A percentile compares a stretch with the other conserved stretches of the same genome.
These are phyloP conservation scores for Pittosporum tobira DNA, from an alignment of 129 eudicot genomes.

Conservation along the genomic window DNA sequence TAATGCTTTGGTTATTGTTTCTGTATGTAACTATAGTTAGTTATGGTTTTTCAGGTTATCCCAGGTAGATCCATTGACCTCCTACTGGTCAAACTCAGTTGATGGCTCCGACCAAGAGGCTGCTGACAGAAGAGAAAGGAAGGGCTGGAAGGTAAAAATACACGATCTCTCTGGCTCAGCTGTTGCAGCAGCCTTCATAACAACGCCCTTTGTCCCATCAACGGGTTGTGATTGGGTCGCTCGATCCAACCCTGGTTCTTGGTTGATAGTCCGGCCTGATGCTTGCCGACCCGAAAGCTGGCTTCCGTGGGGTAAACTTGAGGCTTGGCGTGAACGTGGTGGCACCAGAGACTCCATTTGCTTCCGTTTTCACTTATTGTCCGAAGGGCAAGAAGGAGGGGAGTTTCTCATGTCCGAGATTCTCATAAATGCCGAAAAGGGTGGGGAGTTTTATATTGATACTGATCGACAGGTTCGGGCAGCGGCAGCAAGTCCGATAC, in stretches of 20 bases:
- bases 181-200: constrained; percentile 89
- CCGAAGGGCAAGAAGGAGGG: constrained; percentile 76
- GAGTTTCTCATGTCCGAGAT: constrained; percentile 75
- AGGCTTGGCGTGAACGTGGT: constrained; percentile 89
- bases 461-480: constrained; percentile 50
- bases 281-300: constrained; percentile 63
- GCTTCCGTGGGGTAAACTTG: constrained; percentile 95
- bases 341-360: constrained; percentile 61
- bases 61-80: constrained; percentile 57
- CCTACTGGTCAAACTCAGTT: constrained; percentile 49
- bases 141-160: constrained; percentile 86
- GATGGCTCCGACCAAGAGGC: constrained; percentile 55
- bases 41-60: constrained; percentile 38
- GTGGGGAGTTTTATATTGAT: constrained; percentile 79
- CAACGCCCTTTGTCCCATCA: constrained; percentile 88
- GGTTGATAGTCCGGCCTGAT: constrained; percentile 79
- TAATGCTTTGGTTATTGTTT: background rate
- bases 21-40: background rate
- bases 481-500: constrained; percentile 37
- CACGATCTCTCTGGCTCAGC: constrained; percentile 92
- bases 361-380: constrained; percentile 65
- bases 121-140: constrained; percentile 60
- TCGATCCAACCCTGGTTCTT: constrained; percentile 82
- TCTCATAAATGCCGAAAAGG: constrained; percentile 57
- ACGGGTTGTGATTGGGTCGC: constrained; percentile 92